Evolutionary conservation across 2,329 filamentous ascomycete genomes (phyloP).

Genomic region (Pyrenochaeta sp.): DNA sequence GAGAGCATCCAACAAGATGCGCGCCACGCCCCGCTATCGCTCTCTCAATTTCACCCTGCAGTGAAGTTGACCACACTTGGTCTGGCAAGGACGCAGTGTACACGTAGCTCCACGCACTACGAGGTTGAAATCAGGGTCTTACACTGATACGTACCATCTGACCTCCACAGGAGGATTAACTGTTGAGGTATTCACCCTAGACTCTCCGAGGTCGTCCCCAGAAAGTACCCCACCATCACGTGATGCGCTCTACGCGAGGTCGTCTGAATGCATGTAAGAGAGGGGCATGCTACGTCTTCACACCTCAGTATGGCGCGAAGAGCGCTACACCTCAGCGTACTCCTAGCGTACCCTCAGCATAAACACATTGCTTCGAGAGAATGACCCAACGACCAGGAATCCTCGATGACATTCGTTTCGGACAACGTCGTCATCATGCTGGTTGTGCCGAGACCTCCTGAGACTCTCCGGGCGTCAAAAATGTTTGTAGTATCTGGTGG

Average conservation of each 20-base stretch:
- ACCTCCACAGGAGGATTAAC: slow-evolving; percentile 9
- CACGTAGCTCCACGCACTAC: slow-evolving; percentile 5
- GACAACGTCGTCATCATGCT: slow-evolving; percentile 11
- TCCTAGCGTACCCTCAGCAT: too few relatives aligned
- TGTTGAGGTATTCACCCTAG: slow-evolving; percentile 3
- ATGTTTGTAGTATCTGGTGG: slow-evolving; percentile 24
- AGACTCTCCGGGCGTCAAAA: slow-evolving; percentile 30
- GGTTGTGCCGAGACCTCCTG: slow-evolving; percentile 6
- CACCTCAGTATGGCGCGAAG: background rate
- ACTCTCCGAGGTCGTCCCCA: slow-evolving; percentile 2
- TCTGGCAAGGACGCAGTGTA: slow-evolving; percentile 20
- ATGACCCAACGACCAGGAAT: too few relatives aligned
- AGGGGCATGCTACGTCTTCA: background rate
- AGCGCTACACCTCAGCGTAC: too few relatives aligned
- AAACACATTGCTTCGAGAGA: too few relatives aligned
- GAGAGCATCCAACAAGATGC: slow-evolving; percentile 12
- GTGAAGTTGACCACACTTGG: slow-evolving; percentile 25
- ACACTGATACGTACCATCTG: slow-evolving; percentile 18
- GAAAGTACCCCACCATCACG: slow-evolving; percentile 1
- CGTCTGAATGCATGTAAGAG: background rate
- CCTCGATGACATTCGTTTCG: too few relatives aligned
- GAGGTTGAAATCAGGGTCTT: slow-evolving; percentile 1
- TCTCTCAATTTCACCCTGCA: slow-evolving; percentile 27
- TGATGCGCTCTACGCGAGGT: background rate
- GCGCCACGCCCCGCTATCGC: slow-evolving; percentile 31